Evolutionary conservation across 2,329 filamentous ascomycete genomes (phyloP).

Genomic region (Myriosclerotinia duriaeana): DNA sequence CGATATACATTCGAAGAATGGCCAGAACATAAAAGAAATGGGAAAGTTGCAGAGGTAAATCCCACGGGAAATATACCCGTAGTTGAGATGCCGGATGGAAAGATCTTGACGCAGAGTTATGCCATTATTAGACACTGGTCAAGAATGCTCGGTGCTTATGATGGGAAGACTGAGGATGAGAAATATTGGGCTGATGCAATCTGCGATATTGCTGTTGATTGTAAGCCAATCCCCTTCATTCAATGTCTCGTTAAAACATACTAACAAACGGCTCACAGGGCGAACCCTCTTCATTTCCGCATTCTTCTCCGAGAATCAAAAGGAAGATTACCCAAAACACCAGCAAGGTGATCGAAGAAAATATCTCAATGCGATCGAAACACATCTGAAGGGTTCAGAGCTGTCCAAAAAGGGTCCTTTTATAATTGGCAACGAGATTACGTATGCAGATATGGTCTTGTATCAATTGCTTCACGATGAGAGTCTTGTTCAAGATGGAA

Average conservation of each 20-base stretch:
- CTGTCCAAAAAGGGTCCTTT: constrained; percentile 40
- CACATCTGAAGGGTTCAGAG: constrained; percentile 36
- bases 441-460: constrained; percentile 39
- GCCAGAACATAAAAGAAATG: constrained; percentile 35
- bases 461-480: constrained; percentile 40
- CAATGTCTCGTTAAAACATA: background rate
- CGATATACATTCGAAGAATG: constrained; percentile 40
- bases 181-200: constrained; percentile 41
- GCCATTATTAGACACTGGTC: constrained; percentile 40
- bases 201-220: constrained; percentile 37
- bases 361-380: constrained; percentile 40
- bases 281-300: constrained; percentile 11
- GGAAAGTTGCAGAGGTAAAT: constrained; percentile 35
- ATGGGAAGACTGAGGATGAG: constrained; percentile 38
- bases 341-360: constrained; percentile 2
- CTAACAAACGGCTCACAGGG: background rate
- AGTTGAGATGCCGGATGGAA: constrained; percentile 36
- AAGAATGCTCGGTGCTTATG: constrained; percentile 37
- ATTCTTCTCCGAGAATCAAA: background rate
- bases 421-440: constrained; percentile 36
- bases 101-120: constrained; percentile 41
- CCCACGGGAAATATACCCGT: constrained; percentile 36
- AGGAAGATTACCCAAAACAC: constrained; percentile 5
- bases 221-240: constrained; percentile 1
- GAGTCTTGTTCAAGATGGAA: constrained; percentile 35